phyloP scores from a whole-genome alignment of 2,329 filamentous ascomycete genomes.

The Rutstroemia sydowiana region DNA sequence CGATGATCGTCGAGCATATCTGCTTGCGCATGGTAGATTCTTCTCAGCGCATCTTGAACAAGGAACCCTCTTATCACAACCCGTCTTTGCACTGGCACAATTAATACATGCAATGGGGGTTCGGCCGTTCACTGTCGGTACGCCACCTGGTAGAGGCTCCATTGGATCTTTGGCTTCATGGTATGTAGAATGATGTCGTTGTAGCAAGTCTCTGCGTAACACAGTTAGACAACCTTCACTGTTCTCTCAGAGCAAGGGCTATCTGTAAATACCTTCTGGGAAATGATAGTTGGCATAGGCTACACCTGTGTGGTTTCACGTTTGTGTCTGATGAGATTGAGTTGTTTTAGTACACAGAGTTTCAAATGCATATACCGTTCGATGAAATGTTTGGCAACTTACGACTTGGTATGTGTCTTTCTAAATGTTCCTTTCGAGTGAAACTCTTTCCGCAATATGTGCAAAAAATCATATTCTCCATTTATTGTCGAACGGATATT shows the following conservation, averaged over 20 bases:
- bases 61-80: slow-evolving; percentile 43
- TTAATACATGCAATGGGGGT: slow-evolving; percentile 43
- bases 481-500: not conserved
- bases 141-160: slow-evolving; percentile 36
- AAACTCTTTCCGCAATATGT: slow-evolving; percentile 48
- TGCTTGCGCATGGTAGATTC: slow-evolving; percentile 39
- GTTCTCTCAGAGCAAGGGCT: not conserved
- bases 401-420: slow-evolving; percentile 47
- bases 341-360: too few species aligned
- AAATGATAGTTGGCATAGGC: slow-evolving; percentile 42
- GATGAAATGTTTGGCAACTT: too few species aligned
- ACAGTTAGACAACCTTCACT: slow-evolving; percentile 19
- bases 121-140: slow-evolving; percentile 34
- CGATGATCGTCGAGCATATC: slow-evolving; percentile 44
- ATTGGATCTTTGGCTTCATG: slow-evolving; percentile 42
- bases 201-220: slow-evolving; percentile 38
- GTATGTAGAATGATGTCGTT: slow-evolving; percentile 44
- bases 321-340: slow-evolving; percentile 39
- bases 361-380: too few species aligned
- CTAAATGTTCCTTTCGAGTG: slow-evolving; percentile 49
- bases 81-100: slow-evolving; percentile 44
- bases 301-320: slow-evolving; percentile 46
- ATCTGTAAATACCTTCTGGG: slow-evolving; percentile 36
- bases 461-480: slow-evolving; percentile 38
- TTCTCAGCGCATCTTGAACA: slow-evolving; percentile 44